Conservation (phyloP, 495 filamentous ascomycete species). For the Talaromyces wortmannii region DNA sequence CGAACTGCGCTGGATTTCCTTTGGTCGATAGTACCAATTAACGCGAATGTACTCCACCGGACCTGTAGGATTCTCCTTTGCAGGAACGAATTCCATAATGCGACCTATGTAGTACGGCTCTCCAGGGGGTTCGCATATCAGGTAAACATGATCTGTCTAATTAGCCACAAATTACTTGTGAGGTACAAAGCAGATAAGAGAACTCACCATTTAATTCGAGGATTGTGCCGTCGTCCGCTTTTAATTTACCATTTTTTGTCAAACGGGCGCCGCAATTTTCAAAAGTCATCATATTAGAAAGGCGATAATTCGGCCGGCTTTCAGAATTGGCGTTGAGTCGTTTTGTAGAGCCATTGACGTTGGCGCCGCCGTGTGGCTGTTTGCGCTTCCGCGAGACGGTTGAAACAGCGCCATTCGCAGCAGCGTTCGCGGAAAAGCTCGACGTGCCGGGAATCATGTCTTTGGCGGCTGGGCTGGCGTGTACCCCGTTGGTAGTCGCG, state of each 20-base stretch:
- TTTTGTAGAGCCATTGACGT: constrained; percentile 32
- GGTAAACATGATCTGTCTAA: constrained; percentile 81
- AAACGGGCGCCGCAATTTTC: constrained; percentile 60
- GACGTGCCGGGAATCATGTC: constrained; percentile 59
- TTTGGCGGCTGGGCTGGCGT: constrained; percentile 26
- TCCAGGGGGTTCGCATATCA: constrained; percentile 94
- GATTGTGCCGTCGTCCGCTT: constrained; percentile 84
- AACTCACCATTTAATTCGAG: constrained; percentile 77
- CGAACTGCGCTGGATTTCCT: constrained; percentile 87
- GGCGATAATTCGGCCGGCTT: neutral
- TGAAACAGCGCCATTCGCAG: constrained; percentile 13
- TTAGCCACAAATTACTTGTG: neutral
- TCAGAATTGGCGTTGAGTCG: constrained; percentile 12
- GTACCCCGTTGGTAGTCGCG: constrained; percentile 18
- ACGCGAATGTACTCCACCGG: constrained; percentile 83
- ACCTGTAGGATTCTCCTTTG: constrained; percentile 60
- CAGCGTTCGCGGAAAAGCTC: constrained; percentile 48
- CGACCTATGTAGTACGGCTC: constrained; percentile 97
- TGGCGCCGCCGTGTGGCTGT: constrained; percentile 51
- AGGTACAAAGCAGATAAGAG: constrained; percentile 3
- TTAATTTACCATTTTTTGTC: constrained; percentile 64
- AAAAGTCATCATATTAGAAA: constrained; percentile 82
- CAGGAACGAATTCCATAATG: constrained; percentile 95
- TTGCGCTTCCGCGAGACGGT: constrained; percentile 70
- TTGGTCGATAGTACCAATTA: constrained; percentile 97